phyloP scores from a whole-genome alignment of 2,329 filamentous ascomycete genomes.

The Raffaelea arxii region DNA sequence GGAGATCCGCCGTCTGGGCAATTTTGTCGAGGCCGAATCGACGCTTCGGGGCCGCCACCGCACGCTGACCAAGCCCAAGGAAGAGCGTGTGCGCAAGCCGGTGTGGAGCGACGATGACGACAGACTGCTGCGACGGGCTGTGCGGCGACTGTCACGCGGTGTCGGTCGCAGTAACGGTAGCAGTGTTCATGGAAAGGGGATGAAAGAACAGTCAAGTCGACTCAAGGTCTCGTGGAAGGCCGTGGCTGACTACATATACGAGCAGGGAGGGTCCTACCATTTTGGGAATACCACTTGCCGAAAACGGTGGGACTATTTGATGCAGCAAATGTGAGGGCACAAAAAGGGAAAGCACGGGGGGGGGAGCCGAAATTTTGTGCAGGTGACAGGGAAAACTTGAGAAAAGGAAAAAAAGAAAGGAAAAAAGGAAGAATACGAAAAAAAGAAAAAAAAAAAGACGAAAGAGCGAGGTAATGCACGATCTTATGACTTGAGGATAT shows the following conservation, averaged over 20 bases:
- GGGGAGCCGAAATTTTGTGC: background rate
- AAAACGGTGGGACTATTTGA: background rate
- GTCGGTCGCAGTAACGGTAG: too few relatives aligned
- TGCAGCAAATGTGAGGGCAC: too few relatives aligned
- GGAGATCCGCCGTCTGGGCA: conserved; percentile 46
- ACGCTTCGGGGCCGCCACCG: conserved; percentile 62
- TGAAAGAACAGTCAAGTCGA: too few relatives aligned
- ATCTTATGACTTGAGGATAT: too few relatives aligned
- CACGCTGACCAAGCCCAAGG: conserved; percentile 53
- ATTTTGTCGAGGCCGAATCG: conserved; percentile 57
- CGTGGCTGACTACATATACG: background rate
- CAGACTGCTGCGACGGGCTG: background rate
- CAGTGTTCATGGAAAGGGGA: too few relatives aligned
- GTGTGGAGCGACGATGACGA: conserved; percentile 49
- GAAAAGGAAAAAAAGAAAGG: background rate
- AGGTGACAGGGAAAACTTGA: background rate
- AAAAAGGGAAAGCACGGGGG: background rate
- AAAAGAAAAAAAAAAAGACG: background rate
- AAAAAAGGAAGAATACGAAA: background rate
- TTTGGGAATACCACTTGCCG: background rate
- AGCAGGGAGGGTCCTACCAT: background rate
- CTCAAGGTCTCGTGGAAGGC: background rate
- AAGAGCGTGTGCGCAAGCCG: conserved; percentile 55
- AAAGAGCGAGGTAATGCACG: too few relatives aligned
- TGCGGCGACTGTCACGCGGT: background rate